Conservation (phyloP, 495 filamentous ascomycete species). For the Trichoderma virens region DNA sequence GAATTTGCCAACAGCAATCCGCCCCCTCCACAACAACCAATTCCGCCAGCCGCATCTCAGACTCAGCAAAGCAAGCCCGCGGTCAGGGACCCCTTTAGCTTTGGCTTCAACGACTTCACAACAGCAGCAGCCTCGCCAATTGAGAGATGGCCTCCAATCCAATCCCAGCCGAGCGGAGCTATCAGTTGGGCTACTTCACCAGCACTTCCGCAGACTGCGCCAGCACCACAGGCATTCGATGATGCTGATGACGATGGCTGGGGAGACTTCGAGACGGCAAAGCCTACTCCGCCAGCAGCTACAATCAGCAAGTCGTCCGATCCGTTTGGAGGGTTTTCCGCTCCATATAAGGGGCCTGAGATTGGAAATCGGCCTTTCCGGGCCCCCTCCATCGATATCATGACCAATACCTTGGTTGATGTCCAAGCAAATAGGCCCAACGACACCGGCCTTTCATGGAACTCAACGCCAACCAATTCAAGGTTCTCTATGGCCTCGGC, state of each 20-base stretch:
- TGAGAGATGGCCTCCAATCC: slow-evolving; percentile 3
- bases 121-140: slow-evolving; percentile 3
- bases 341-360: slow-evolving; percentile 13
- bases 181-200: slow-evolving; percentile 18
- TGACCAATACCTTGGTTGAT: slow-evolving; percentile 37
- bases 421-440: slow-evolving; percentile 12
- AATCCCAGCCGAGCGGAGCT: slow-evolving; percentile 11
- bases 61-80: neutral
- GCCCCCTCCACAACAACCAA: slow-evolving; percentile 20
- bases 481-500: neutral
- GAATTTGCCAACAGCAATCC: slow-evolving; percentile 49
- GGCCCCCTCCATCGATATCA: slow-evolving; percentile 36
- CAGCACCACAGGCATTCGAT: slow-evolving; percentile 6
- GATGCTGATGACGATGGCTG: slow-evolving; percentile 56
- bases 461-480: neutral
- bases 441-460: slow-evolving; percentile 15
- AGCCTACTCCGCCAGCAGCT: slow-evolving; percentile 3
- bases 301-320: slow-evolving; percentile 4
- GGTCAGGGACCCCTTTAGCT: slow-evolving; percentile 8
- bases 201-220: slow-evolving; percentile 8
- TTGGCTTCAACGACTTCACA: slow-evolving; percentile 8
- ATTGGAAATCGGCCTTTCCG: slow-evolving; percentile 25
- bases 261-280: slow-evolving; percentile 64
- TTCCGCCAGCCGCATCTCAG: neutral
- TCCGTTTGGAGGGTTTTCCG: neutral